Base-by-base conservation (phyloP, 768 basidiomycete species). In the Calocybe indica region DNA sequence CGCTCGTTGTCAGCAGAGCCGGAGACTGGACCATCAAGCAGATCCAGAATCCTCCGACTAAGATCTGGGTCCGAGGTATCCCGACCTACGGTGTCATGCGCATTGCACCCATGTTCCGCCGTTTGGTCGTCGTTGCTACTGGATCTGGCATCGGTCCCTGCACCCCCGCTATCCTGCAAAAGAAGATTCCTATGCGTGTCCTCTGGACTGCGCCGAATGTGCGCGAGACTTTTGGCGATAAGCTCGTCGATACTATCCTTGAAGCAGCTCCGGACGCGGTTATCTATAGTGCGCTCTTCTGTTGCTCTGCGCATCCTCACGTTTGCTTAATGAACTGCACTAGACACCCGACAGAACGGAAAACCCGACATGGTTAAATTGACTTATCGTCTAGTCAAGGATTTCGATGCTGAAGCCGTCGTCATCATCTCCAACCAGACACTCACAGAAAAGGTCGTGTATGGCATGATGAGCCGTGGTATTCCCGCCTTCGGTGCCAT, bases 181-280 rank as follows among this genome's bases (percentile, higher is more conserved):
- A 72, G 51, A 62, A 70, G 13, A 64, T 77, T 5, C 78, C 79
- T 1, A 76, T 77, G 43, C 69, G 73, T 11, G 66, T 82, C 37
- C 67, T 83, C 13, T 81, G 79, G 79, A 79, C 79, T 1, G 73
- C 78, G n/a, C 79, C 79, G 5, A 73, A 80, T 51, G 77, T 80
- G 40, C 71, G 78, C 10, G 65, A 78, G 61, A 83, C 79, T 7
- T 83, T 82, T 56, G 81, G 81, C 31, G 69, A 81, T 57, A 68
- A 78, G 40, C 65, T 83, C 12, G 79, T 81, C 2, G 78, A 81
- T 57, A 58, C 71, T 6, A 74, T 83, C 46, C 58, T 81, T 28
- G 67, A 63, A 22, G 74, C 74, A 1, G 69, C 70, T 22, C 79
- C 79, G n/a, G 73, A 67, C 45, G 78, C 79, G 3, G 75, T 80